Percentiles rank a stretch among this genome's conserved stretches.
phyloP scores from a whole-genome alignment of 345 rosid species.

The Gossypium raimondii region DNA sequence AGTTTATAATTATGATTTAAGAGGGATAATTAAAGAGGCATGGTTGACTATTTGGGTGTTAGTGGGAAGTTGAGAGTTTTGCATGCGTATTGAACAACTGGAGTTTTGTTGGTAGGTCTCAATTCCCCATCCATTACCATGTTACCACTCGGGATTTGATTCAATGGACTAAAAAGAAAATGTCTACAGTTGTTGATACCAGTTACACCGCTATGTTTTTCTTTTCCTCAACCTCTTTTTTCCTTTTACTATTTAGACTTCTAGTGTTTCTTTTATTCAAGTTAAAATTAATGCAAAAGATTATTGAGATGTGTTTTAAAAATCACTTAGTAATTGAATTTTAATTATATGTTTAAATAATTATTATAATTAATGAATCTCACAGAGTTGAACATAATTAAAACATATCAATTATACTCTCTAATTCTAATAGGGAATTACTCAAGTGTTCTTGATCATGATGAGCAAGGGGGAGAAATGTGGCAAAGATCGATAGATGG shows the following conservation, averaged over 20 bases:
- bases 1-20: not conserved
- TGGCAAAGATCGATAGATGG: too few relatives aligned
- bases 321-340: too few relatives aligned
- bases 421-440: too few relatives aligned
- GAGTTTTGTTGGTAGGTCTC: not conserved
- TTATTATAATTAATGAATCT: too few relatives aligned
- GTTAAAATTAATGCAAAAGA: not conserved
- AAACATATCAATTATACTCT: too few relatives aligned
- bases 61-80: conserved; percentile 5
- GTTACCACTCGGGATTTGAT: not conserved
- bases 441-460: too few relatives aligned
- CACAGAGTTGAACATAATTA: too few relatives aligned
- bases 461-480: too few relatives aligned
- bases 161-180: not conserved
- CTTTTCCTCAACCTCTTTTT: not conserved
- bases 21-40: not conserved
- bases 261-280: not conserved
- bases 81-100: conserved; percentile 4
- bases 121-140: not conserved
- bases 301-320: not conserved
- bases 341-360: too few relatives aligned
- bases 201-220: not conserved
- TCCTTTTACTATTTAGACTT: not conserved
- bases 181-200: not conserved
- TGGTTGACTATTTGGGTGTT: not conserved